Conservation (phyloP, 306 rosid genomes). For the Castanospermum australe region DNA sequence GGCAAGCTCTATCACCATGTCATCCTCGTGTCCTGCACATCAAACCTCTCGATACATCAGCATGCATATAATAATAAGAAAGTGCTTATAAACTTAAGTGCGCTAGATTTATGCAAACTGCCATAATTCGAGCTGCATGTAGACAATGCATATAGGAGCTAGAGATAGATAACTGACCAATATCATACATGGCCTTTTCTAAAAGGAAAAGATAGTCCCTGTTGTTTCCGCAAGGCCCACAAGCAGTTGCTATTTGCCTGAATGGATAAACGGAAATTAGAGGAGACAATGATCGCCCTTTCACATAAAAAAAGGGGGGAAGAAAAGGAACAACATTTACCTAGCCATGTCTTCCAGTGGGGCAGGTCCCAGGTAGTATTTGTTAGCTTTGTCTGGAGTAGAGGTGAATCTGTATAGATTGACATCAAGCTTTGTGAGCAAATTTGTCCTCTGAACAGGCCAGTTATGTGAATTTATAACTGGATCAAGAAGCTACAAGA, state of each 20-base stretch:
- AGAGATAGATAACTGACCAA: slow-evolving; percentile 52
- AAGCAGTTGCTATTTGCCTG: slow-evolving; percentile 96
- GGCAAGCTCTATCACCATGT: slow-evolving; percentile 85
- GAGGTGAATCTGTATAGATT: slow-evolving; percentile 75
- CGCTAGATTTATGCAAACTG: background rate
- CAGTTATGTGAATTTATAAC: background rate
- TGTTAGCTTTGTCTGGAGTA: slow-evolving; percentile 84
- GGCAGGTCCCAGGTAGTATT: slow-evolving; percentile 94
- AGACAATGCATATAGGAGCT: background rate
- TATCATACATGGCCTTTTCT: slow-evolving; percentile 83
- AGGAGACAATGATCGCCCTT: background rate
- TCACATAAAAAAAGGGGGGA: background rate
- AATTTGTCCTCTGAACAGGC: background rate
- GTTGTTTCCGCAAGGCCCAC: slow-evolving; percentile 97
- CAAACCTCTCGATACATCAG: slow-evolving; percentile 3
- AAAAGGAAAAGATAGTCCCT: slow-evolving; percentile 77
- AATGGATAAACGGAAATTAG: slow-evolving; percentile 3
- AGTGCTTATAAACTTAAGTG: background rate
- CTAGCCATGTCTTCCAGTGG: slow-evolving; percentile 90
- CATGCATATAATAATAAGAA: background rate
- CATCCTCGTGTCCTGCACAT: slow-evolving; percentile 80
- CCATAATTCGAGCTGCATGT: background rate
- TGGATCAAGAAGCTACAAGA: slow-evolving; percentile 1
- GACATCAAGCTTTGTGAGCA: slow-evolving; percentile 14
- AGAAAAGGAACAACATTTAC: slow-evolving; percentile 31